Percentiles rank a stretch among this genome's conserved stretches.
phyloP scores from a whole-genome alignment of 768 basidiomycete species.

The Amanita thiersii region DNA sequence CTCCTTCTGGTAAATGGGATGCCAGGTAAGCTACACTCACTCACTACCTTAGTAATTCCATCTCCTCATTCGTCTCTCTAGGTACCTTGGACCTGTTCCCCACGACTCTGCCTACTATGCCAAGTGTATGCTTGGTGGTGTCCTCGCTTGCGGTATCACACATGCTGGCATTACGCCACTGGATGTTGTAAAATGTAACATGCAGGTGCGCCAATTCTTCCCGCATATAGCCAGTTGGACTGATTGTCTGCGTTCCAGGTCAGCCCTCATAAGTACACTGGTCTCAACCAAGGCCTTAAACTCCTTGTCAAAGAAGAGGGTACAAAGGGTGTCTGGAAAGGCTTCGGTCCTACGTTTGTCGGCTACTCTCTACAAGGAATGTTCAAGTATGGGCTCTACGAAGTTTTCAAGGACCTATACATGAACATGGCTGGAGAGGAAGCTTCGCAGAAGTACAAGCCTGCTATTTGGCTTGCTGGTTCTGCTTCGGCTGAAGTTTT shows the following conservation, averaged over 20 bases:
- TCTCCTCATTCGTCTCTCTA: slow-evolving; percentile 16
- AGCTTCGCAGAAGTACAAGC: slow-evolving; percentile 71
- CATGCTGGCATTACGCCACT: slow-evolving; percentile 84
- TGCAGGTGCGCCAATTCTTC: slow-evolving; percentile 53
- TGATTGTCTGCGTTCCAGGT: slow-evolving; percentile 36
- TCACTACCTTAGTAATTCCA: slow-evolving; percentile 5
- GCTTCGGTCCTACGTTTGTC: slow-evolving; percentile 86
- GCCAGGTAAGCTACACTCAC: slow-evolving; percentile 41
- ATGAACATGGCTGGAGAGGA: slow-evolving; percentile 88
- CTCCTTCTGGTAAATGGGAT: slow-evolving; percentile 61
- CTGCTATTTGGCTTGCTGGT: slow-evolving; percentile 87
- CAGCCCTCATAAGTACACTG: slow-evolving; percentile 66
- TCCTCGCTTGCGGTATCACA: slow-evolving; percentile 80
- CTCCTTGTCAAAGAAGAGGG: slow-evolving; percentile 77
- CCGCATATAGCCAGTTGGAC: not conserved
- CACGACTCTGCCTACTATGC: slow-evolving; percentile 72
- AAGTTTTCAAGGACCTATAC: slow-evolving; percentile 92
- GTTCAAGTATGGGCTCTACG: slow-evolving; percentile 99
- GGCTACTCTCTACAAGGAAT: slow-evolving; percentile 95
- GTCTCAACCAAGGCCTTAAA: slow-evolving; percentile 52
- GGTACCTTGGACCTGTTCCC: slow-evolving; percentile 64
- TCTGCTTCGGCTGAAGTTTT: slow-evolving; percentile 95
- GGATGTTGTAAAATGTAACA: slow-evolving; percentile 88
- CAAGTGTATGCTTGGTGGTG: slow-evolving; percentile 86
- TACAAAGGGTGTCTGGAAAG: slow-evolving; percentile 85